Evolutionary conservation across 352 stramenopile genomes (phyloP).

Genomic region (Pythium monospermum): DNA sequence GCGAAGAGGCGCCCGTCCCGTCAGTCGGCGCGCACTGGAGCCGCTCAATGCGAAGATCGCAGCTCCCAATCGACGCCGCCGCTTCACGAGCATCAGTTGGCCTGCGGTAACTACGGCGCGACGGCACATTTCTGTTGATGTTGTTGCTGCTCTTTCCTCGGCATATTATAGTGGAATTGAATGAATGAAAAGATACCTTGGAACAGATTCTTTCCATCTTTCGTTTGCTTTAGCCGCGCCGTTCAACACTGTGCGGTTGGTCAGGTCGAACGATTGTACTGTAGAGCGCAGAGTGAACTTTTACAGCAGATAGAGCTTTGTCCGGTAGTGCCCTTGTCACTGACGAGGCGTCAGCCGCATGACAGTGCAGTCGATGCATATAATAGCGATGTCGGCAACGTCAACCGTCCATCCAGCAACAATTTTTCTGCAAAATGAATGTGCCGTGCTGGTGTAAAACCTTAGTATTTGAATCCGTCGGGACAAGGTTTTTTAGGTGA

Average conservation of each 20-base stretch:
- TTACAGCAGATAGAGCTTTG: too few relatives aligned
- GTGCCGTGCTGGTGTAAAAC: neutral
- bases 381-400: neutral
- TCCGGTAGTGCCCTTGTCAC: too few relatives aligned
- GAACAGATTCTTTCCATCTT: neutral
- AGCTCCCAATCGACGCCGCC: neutral
- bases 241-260: too few relatives aligned
- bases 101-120: neutral
- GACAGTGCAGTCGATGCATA: too few relatives aligned
- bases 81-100: neutral
- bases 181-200: too few relatives aligned
- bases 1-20: conserved; percentile 10
- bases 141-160: neutral
- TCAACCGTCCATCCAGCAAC: neutral
- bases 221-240: too few relatives aligned
- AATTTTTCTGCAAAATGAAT: neutral
- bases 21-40: conserved; percentile 3
- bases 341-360: too few relatives aligned
- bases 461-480: neutral
- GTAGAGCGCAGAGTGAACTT: too few relatives aligned
- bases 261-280: too few relatives aligned
- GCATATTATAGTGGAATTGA: too few relatives aligned
- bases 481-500: conserved; percentile 10
- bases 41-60: conserved; percentile 17
- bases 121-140: neutral